Evolutionary conservation across 202 grass and related monocot species (phyloP), one percentile per base, ranked within the genome.

Genomic region (Setaria viridis): DNA sequence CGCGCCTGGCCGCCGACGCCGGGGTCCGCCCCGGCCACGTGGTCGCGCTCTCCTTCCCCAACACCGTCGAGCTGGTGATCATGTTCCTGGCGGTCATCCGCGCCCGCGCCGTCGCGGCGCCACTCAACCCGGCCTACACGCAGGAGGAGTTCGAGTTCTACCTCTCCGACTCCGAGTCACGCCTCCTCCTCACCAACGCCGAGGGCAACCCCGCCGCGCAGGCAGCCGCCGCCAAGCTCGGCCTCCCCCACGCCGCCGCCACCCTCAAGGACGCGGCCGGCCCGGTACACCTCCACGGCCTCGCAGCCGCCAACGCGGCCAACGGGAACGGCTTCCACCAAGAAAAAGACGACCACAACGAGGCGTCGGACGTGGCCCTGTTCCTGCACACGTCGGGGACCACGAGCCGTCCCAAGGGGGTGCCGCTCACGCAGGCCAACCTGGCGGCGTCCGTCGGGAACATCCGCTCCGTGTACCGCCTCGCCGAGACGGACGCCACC

Each of bases 341-440:
- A 21, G 9, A 5, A 11, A 21, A 14, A 42, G 15, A 25, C 25
- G 3, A 19, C 65, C 0, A 9, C 16, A 41, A 93, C 77, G 89
- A 84, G 0, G 7, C 89, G 1, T 75, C 85, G 1, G 95, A 99
- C 63, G 79, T 87, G 12, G 96, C 93, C 0, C 88, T 99, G 39
- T 99, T 99, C 79, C 88, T 99, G 45, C 96, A 99, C 86, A 99
- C 96, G 39, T 99, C 96, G 6, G 93, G 97, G 48, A 99, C 93
- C 17, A 99, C 97, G 32, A 99, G 97, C 84, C 90, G 97, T 2
- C 97, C 93, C 50, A 99, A 99, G 85, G 97, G 93, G 0, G 97
- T 99, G 2, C 97, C 93, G 0, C 88, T 99, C 0, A 93, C 90
- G 70, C 97, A 99, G 84, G 77, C 50, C n/a, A 99, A 96, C 88